phyloP scores from a whole-genome alignment of 1,284 basidiomycete genomes.

The Cryptococcus sp. region DNA sequence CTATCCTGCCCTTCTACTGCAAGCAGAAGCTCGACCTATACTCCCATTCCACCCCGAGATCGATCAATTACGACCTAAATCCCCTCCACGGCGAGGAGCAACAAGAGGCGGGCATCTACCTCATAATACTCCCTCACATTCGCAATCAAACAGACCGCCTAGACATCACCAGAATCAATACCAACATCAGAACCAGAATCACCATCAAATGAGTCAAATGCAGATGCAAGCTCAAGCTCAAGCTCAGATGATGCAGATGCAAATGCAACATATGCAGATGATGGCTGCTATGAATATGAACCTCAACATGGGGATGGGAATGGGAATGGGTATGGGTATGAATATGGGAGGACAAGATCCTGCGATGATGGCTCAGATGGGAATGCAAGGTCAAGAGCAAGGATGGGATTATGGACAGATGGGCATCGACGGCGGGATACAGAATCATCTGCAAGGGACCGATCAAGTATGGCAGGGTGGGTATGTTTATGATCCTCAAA shows the following conservation, averaged over 20 bases:
- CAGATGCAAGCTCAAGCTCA: neutral
- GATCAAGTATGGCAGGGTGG: no score
- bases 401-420: constrained; percentile 7
- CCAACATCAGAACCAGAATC: neutral
- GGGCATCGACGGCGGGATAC: constrained; percentile 6
- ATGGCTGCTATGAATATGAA: constrained; percentile 3
- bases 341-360: neutral
- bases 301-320: neutral
- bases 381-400: constrained; percentile 3
- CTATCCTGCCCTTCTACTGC: constrained; percentile 44
- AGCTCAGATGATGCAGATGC: neutral
- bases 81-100: constrained; percentile 52
- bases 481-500: no score
- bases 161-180: neutral
- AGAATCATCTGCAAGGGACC: no score
- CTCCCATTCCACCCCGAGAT: constrained; percentile 54
- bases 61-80: constrained; percentile 80
- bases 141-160: neutral
- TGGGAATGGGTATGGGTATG: constrained; percentile 1
- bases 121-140: neutral
- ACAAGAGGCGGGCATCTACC: neutral
- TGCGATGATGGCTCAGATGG: neutral
- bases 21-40: constrained; percentile 14
- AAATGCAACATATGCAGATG: neutral
- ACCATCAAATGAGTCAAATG: neutral